These are phyloP conservation scores for Solanum habrochaites DNA, from an alignment of 257 asterid species.

Conservation along the genomic window DNA sequence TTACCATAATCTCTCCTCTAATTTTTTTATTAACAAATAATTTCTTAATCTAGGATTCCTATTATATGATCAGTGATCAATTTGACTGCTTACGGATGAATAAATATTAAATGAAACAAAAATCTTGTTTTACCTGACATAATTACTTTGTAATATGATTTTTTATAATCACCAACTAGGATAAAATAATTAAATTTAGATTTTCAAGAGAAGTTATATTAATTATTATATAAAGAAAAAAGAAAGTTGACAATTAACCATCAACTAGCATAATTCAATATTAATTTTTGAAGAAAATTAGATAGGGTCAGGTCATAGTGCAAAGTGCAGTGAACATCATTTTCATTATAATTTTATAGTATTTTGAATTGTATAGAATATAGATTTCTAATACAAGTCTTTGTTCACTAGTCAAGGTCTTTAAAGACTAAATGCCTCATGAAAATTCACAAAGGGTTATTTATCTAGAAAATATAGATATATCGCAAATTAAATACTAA, in stretches of 20 bases:
- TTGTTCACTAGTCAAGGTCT: conserved; percentile 27
- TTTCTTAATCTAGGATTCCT: not conserved
- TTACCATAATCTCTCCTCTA: not conserved
- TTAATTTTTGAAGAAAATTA: not conserved
- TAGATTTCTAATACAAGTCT: not conserved
- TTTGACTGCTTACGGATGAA: not conserved
- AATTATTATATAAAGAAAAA: not conserved
- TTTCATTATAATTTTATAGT: not conserved
- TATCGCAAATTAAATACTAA: not conserved
- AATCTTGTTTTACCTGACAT: not conserved
- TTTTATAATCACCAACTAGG: not conserved
- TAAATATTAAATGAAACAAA: not conserved
- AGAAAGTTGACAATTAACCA: not conserved
- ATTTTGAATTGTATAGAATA: not conserved
- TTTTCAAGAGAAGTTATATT: not conserved
- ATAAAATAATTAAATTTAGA: not conserved
- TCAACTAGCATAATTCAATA: conserved; percentile 1
- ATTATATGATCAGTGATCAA: not conserved
- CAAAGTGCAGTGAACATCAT: not conserved
- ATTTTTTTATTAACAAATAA: not conserved
- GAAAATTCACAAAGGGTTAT: not conserved
- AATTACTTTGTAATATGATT: not conserved
- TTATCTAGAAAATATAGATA: not conserved
- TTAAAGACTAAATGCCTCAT: conserved; percentile 4
- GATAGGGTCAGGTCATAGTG: conserved; percentile 36